Base-by-base conservation (phyloP, 257 asterid genomes). In the Penstemon eatonii region DNA sequence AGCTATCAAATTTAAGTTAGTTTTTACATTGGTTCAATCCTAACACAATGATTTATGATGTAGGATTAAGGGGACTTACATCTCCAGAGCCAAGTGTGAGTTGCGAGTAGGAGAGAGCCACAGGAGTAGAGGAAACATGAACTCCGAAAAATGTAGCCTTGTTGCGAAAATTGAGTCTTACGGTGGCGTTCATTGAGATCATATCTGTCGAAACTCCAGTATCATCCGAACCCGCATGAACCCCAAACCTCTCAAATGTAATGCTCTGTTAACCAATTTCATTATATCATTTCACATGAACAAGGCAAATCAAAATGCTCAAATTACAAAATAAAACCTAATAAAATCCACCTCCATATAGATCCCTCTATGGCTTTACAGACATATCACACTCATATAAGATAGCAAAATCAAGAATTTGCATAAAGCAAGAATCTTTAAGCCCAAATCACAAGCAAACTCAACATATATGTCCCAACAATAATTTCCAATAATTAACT, bases 91-190 rank as follows among this genome's bases (percentile, higher is more conserved):
- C 97, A 49, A 88, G 50, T 33, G 66, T 44, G 73, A 90, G 84
- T 70, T 90, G 81, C 0, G 86, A 85, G 69, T 77, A 90, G 60
- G 86, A 71, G 33, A 90, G 81, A 73, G 70, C 78, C 57, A 88
- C 39, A 0, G 96, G 97, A 46, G 90, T 80, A 15, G 97, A 83
- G 4, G 86, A 51, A 25, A 84, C 96, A 51, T 86, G 97, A 43
- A 90, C 92, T 5, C 96, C 96, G n/a, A 90, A 86, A 67, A 90
- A 90, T 13, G 91, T 75, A 8, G 84, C 97, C 8, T 82, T 90
- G 71, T 90, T 88, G 0, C 80, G 83, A 74, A 79, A 84, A 66
- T 66, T 80, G 67, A 88, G 81, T 75, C 78, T 79, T 59, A 90
- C 68, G 0, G 96, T 90, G 25, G 96, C 73, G 73, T 90, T 90